Conservation (phyloP, 108 stramenopile genomes). For the Cyclotella atomus region DNA sequence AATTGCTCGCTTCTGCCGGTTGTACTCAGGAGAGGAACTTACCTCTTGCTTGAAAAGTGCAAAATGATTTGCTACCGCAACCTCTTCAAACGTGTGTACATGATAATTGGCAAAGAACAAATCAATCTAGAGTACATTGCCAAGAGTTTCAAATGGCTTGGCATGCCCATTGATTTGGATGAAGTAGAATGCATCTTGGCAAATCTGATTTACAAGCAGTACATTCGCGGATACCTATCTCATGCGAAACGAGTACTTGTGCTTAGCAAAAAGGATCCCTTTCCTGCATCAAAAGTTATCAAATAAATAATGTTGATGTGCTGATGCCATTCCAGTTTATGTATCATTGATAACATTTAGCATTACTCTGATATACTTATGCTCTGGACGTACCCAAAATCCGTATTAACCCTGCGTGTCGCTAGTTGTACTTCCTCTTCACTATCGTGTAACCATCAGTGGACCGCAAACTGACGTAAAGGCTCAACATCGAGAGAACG, state of each 20-base stretch:
- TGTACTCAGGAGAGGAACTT: constrained; percentile 89
- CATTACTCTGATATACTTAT: not conserved
- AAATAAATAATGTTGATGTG: no score
- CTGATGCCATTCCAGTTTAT: no score
- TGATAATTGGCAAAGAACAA: constrained; percentile 71
- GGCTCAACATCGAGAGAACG: not conserved
- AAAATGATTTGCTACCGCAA: constrained; percentile 95
- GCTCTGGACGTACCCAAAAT: not conserved
- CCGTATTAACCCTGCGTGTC: not conserved
- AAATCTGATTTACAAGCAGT: constrained; percentile 92
- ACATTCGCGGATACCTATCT: constrained; percentile 91
- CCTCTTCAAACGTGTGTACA: constrained; percentile 89
- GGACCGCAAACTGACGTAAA: not conserved
- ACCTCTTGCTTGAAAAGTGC: constrained; percentile 92
- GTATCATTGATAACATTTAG: not conserved
- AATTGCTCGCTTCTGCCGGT: no score
- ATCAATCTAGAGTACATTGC: constrained; percentile 71
- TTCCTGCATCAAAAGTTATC: constrained; percentile 85
- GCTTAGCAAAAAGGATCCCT: constrained; percentile 93
- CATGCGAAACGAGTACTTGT: constrained; percentile 93
- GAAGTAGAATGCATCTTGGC: constrained; percentile 96
- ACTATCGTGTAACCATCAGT: constrained; percentile 1
- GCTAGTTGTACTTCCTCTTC: not conserved
- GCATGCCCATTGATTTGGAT: constrained; percentile 91
- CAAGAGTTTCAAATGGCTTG: constrained; percentile 76